Percentiles rank a stretch among this genome's conserved stretches.
phyloP scores from a whole-genome alignment of 257 asterid species.

The Solanum phureja region DNA sequence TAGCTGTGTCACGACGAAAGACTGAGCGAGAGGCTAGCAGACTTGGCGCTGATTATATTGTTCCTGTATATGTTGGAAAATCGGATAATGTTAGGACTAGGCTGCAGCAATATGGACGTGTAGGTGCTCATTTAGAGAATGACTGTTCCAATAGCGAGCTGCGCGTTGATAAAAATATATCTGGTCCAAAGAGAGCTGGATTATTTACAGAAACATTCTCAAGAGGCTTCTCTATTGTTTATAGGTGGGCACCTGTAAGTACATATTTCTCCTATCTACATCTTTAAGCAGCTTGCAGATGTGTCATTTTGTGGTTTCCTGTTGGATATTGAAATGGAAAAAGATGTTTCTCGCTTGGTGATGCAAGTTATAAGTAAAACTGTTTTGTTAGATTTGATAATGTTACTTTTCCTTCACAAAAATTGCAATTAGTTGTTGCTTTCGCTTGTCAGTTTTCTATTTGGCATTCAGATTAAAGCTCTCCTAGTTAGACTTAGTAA shows the following conservation, averaged over 20 bases:
- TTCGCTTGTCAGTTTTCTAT: neutral
- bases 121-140: slow-evolving; percentile 79
- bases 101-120: slow-evolving; percentile 90
- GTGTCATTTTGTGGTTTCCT: neutral
- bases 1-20: slow-evolving; percentile 19
- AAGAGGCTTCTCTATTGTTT: slow-evolving; percentile 55
- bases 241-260: slow-evolving; percentile 94
- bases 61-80: slow-evolving; percentile 87
- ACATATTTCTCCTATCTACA: neutral
- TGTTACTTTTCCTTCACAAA: neutral
- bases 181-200: slow-evolving; percentile 20
- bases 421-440: neutral
- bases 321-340: neutral
- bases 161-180: neutral
- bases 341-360: neutral
- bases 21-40: slow-evolving; percentile 31
- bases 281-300: neutral
- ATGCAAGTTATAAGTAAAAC: neutral
- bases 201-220: slow-evolving; percentile 58
- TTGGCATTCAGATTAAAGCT: neutral
- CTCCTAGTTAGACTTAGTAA: neutral
- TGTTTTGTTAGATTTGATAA: neutral
- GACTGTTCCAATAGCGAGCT: slow-evolving; percentile 19
- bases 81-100: slow-evolving; percentile 80
- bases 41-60: slow-evolving; percentile 37